Evolutionary conservation across 345 rosid genomes (phyloP).

Genomic region (Gossypium anomalum): DNA sequence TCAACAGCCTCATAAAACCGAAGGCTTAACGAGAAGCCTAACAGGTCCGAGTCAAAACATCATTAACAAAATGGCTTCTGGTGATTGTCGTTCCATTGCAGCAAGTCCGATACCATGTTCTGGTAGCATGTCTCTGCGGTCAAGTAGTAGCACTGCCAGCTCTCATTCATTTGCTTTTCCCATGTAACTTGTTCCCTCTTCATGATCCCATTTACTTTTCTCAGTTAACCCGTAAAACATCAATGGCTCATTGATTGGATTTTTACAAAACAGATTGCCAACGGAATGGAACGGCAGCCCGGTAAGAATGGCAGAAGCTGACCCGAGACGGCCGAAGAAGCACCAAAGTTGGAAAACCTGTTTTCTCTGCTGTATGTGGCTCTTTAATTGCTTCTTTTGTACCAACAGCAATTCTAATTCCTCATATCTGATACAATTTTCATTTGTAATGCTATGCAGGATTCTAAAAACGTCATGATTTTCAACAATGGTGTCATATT

Average conservation of each 20-base stretch:
- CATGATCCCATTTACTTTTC: neutral
- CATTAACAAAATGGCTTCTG: neutral
- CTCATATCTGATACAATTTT: neutral
- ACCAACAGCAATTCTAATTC: neutral
- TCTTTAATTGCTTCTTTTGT: neutral
- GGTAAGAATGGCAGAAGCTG: conserved; percentile 33
- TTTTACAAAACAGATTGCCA: conserved; percentile 28
- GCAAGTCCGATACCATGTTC: neutral
- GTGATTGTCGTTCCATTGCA: conserved; percentile 4
- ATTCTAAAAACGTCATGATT: neutral
- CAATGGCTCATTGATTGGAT: neutral
- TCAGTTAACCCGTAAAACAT: neutral
- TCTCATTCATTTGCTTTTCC: conserved; percentile 41
- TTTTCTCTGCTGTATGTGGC: conserved; percentile 29
- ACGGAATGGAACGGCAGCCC: conserved; percentile 46
- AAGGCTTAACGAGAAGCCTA: neutral
- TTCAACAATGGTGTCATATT: neutral
- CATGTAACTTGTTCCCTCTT: conserved; percentile 22
- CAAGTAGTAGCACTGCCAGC: conserved; percentile 30
- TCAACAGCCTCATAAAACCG: conserved; percentile 4
- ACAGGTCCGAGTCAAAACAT: conserved; percentile 7
- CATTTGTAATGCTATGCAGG: neutral
- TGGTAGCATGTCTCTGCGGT: conserved; percentile 23
- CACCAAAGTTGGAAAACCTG: conserved; percentile 26
- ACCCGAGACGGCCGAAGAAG: conserved; percentile 19